Percentiles rank a stretch among this genome's conserved stretches.
phyloP scores from a whole-genome alignment of 257 asterid genomes.

The Salvia miltiorrhiza region DNA sequence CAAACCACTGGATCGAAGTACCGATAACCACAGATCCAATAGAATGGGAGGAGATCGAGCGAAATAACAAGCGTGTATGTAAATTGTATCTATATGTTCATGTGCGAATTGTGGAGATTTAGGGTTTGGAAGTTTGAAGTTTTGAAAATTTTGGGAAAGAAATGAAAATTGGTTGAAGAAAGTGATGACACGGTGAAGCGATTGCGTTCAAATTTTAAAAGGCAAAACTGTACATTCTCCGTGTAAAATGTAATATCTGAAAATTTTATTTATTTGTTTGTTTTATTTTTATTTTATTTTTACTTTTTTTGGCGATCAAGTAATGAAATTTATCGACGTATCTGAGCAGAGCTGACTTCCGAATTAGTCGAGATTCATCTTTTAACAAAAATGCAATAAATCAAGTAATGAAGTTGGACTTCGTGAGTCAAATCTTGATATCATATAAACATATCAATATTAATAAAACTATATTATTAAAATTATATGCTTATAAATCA shows the following conservation, averaged over 20 bases:
- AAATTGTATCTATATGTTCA: constrained; percentile 3
- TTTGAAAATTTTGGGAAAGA: constrained; percentile 29
- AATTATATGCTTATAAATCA: too few species aligned
- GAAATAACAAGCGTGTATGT: constrained; percentile 2
- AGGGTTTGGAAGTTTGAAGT: constrained; percentile 32
- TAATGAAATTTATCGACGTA: too few species aligned
- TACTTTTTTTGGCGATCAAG: too few species aligned
- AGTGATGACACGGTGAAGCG: constrained; percentile 16
- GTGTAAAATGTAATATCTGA: neutral
- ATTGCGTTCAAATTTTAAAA: constrained; percentile 9
- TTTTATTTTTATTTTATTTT: too few species aligned
- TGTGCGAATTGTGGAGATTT: neutral
- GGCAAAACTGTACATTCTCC: neutral
- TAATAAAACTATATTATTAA: too few species aligned
- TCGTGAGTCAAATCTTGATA: too few species aligned
- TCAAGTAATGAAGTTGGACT: too few species aligned
- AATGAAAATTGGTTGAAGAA: constrained; percentile 15
- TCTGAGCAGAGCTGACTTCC: too few species aligned
- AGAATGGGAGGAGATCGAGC: constrained; percentile 36
- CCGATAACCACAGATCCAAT: constrained; percentile 37
- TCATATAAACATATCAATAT: too few species aligned
- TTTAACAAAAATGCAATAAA: too few species aligned
- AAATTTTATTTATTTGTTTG: constrained; percentile 28
- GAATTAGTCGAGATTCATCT: too few species aligned
- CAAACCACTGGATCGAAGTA: constrained; percentile 40